Base-by-base conservation (phyloP, 23 red algal genomes). In the Cyanidium caldarium region DNA sequence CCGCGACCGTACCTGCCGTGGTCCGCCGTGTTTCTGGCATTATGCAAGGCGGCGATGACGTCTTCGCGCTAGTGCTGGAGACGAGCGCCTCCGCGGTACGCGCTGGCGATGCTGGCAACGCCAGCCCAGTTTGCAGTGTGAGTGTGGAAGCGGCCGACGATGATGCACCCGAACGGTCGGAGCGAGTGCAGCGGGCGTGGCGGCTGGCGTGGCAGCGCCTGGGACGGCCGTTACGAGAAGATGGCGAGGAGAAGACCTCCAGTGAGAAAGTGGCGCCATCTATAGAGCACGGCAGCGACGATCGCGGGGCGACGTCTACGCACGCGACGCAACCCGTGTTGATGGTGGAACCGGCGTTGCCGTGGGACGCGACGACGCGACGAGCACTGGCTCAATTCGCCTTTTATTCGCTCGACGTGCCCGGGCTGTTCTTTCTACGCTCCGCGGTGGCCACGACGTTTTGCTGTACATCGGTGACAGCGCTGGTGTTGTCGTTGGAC, bases 381-480 rank as follows among this genome's bases (percentile, higher is more conserved):
- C 51, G 31, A 61, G 23, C 19, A 28, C 23, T 61, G 10, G 51
- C 31, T 28, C 10, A 28, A 16, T 61, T 61, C 23, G 51, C 51
- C n/a, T 61, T 61, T 28, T 5, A 61, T 10, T 28, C 51, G 51
- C 51, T 61, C 7, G n/a, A 28, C 51, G 51, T 61, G 51, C 51
- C 51, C 5, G 51, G n/a, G 3, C n/a, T 61, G 21, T 61, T 28
- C 51, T 5, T 61, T 5, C 7, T 61, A 25, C 51, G 51, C 10
- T 61, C 51, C 19, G 51, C 51, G 51, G 51, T 61, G 51, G 51
- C 51, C 5, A 61, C 51, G 13, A 61, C 51, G 7, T 61, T 61
- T 25, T 16, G n/a, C 51, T 61, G 51, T 16, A 28, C 51, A 5
- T 28, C n/a, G 23, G 31, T 5, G 23, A 61, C 51, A 5, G 51